Percentiles rank a stretch among this genome's conserved stretches.
Evolutionary conservation across 331 rosid species (phyloP).

Genomic region (Phaseolus coccineus): DNA sequence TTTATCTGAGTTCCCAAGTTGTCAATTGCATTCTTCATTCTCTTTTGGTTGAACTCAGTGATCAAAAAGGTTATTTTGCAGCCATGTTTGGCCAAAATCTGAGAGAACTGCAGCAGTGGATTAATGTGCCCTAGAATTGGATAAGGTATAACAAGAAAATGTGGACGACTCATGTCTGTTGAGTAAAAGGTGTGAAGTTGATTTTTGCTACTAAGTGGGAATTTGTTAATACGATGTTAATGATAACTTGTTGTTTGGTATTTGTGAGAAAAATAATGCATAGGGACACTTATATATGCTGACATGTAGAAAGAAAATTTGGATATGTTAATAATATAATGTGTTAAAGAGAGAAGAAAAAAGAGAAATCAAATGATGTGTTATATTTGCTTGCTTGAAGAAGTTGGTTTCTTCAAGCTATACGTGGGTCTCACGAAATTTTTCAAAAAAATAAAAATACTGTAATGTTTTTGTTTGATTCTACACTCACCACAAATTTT

Average conservation of each 20-base stretch:
- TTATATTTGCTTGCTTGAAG: neutral
- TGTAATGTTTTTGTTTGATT: neutral
- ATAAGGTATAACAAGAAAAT: slow-evolving; percentile 32
- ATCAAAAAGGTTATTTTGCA: slow-evolving; percentile 27
- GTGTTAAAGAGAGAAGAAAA: neutral
- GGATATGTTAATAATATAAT: too few species aligned
- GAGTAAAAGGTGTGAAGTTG: neutral
- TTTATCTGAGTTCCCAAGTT: neutral
- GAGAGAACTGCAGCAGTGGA: slow-evolving; percentile 33
- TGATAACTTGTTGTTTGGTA: neutral
- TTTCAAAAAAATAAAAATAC: neutral
- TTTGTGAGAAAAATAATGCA: too few species aligned
- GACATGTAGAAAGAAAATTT: too few species aligned
- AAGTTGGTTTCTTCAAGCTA: neutral
- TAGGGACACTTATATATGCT: too few species aligned
- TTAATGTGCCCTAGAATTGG: slow-evolving; percentile 38
- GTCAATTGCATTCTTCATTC: slow-evolving; percentile 6
- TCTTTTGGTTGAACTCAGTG: slow-evolving; percentile 22
- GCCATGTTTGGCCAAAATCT: slow-evolving; percentile 13
- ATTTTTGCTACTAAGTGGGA: neutral
- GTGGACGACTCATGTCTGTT: neutral
- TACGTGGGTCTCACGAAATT: neutral
- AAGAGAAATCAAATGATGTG: neutral
- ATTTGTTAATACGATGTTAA: neutral
- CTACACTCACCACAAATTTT: neutral